A percentile compares a stretch with the other conserved stretches of the same genome.
phyloP scores from a whole-genome alignment of 495 filamentous ascomycete genomes.

The Thozetella sp. region DNA sequence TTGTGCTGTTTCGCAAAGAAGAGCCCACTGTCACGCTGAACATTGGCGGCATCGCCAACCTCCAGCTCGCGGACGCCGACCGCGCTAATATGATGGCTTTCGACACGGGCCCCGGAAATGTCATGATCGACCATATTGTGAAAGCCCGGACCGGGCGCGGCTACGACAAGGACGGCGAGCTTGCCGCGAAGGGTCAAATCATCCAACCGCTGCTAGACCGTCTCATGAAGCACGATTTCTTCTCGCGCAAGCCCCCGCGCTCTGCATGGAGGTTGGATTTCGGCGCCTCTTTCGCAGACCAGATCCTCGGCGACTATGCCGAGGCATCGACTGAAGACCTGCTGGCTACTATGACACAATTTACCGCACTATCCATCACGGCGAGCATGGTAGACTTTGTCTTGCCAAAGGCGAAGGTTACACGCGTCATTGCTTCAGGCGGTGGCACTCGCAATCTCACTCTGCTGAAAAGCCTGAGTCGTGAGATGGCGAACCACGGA shows the following conservation, averaged over 20 bases:
- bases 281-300: neutral
- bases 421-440: neutral
- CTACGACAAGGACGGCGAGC: neutral
- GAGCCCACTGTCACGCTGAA: neutral
- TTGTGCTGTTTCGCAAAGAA: neutral
- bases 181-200: neutral
- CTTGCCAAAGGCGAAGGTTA: neutral
- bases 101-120: neutral
- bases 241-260: neutral
- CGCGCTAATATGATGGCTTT: neutral
- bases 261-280: neutral
- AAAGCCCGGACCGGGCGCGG: neutral
- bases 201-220: neutral
- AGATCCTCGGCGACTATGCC: neutral
- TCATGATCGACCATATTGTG: neutral
- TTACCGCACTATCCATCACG: neutral
- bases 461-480: neutral
- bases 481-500: neutral
- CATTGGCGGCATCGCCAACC: neutral
- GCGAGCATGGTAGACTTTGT: neutral
- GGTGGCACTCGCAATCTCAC: neutral
- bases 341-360: neutral
- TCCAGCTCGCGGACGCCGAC: neutral
- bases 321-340: neutral
- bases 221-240: neutral